Base-by-base conservation (phyloP, 768 basidiomycete genomes). In the Dictyophora rubrovolvata region DNA sequence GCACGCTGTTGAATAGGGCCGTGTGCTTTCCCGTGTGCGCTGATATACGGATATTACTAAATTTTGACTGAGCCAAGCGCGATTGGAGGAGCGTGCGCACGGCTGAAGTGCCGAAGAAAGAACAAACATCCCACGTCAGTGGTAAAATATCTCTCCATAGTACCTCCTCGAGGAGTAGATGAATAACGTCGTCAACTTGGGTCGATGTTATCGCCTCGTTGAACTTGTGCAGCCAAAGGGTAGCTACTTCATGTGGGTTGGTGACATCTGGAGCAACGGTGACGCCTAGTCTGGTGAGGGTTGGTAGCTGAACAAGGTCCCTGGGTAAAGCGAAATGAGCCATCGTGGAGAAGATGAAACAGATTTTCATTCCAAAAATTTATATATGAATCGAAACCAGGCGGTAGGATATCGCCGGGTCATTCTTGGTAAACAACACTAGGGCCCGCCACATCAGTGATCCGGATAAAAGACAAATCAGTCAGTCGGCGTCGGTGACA, bases 101-200 rank as follows among this genome's bases (percentile, higher is more conserved):
- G 8, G 68, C 66, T 1, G 64, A 21, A 35, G 64, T 69, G 14
- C 79, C 75, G 62, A 77, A 74, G 64, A 85, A 79, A 10, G 82
- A 79, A 42, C 82, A 77, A 51, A 84, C 78, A 60, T 82, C 76
- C 82, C 82, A 85, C 16, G 84, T 84, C 54, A 85, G 72, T 0
- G 79, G 74, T n/a, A 83, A 75, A 53, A 79, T 71, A 62, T 85
- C 84, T 11, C 82, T 70, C 84, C 83, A 85, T 60, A 77, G 78
- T 4, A 72, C 73, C 49, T 66, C 67, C n/a, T 69, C 68, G 35
- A 74, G 57, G 48, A 72, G 65, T 12, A 74, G 65, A 14, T 64
- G 64, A 18, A 73, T 59, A 36, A 81, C 53, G 2, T 55, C 63
- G 4, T 67, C 61, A 3, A 66, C 53, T 33, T 65, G 22, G 8